These are phyloP conservation scores for Solanum bulbocastanum DNA, from an alignment of 257 asterid genomes.

Conservation along the genomic window DNA sequence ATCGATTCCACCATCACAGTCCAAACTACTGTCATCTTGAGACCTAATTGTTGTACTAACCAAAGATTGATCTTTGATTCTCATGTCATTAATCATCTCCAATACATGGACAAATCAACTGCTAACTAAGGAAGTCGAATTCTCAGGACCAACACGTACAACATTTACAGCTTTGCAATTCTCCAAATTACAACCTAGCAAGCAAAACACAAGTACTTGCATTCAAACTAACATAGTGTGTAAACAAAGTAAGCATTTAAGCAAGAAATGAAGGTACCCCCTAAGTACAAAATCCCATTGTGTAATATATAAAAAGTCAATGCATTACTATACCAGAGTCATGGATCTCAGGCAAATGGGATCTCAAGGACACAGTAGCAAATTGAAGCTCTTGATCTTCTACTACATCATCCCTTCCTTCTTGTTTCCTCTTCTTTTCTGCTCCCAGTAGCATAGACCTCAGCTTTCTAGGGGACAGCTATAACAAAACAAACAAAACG, in stretches of 20 bases:
- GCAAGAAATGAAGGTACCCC: background rate
- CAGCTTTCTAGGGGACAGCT: conserved; percentile 26
- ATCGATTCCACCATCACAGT: conserved; percentile 14
- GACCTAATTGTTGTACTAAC: conserved; percentile 13
- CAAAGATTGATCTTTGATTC: conserved; percentile 14
- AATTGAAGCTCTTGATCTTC: conserved; percentile 21
- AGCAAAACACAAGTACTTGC: background rate
- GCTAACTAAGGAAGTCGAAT: conserved; percentile 6
- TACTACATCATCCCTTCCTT: background rate
- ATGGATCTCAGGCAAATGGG: conserved; percentile 20
- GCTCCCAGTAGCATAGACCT: conserved; percentile 16
- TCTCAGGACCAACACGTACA: conserved; percentile 17
- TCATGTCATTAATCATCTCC: conserved; percentile 10
- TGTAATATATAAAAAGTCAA: background rate
- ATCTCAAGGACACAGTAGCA: conserved; percentile 19
- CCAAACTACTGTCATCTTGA: conserved; percentile 9
- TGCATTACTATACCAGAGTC: conserved; percentile 12
- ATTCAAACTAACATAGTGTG: background rate
- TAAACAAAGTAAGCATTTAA: background rate
- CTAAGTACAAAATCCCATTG: background rate
- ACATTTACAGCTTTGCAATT: conserved; percentile 26
- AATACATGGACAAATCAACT: background rate
- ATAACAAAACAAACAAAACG: background rate
- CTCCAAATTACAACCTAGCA: conserved; percentile 6
- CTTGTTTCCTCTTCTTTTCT: conserved; percentile 11